Evolutionary conservation across 495 filamentous ascomycete species (phyloP), one percentile per base, ranked within the genome.

Genomic region (Jackrogersella minutella): DNA sequence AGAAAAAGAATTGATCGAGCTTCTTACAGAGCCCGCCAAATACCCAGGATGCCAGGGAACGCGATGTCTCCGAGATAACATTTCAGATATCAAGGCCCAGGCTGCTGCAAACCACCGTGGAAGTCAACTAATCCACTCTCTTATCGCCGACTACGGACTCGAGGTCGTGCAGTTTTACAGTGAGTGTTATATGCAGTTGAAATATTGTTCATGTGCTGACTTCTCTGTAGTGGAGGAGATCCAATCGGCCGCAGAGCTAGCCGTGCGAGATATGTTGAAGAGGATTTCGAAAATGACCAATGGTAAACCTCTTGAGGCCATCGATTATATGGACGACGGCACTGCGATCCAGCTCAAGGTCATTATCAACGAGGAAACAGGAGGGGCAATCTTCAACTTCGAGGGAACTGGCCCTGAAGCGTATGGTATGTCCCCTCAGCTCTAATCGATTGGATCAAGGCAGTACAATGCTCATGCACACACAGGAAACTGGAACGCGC

Each of bases 21-120:
- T 97, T 3, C 83, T 99, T 17, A 87, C 91, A 53, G 90, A 96
- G 63, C 95, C 95, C 0, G 91, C 92, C 1, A 82, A 91, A 60
- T 91, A 93, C 69, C 88, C 91, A 1, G 94, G 90, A 8, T 97
- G 93, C 76, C 89, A 88, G 55, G 95, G 95, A 5, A 95, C 95
- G 1, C 79, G 95, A 26, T 96, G 94, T 72, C 82, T 99, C 5
- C 88, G 86, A 5, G 95, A 99, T 74, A 99, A 99, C 71, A 66
- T 50, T 24, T 66, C 72, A 95, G 95, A 99, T 76, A 84, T 99
- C 28, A 96, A 96, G 76, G 95, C 95, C 0, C 95, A 98, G 71
- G 90, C 97, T 14, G 93, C 95, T 0, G 93, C 94, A 24, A 98
- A 99, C 75, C 91, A 93, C 68, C 96, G 96, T 55, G 95, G 95